Evolutionary conservation across 2,329 filamentous ascomycete species (phyloP).

Genomic region (Cylindrodendrum hubeiense): DNA sequence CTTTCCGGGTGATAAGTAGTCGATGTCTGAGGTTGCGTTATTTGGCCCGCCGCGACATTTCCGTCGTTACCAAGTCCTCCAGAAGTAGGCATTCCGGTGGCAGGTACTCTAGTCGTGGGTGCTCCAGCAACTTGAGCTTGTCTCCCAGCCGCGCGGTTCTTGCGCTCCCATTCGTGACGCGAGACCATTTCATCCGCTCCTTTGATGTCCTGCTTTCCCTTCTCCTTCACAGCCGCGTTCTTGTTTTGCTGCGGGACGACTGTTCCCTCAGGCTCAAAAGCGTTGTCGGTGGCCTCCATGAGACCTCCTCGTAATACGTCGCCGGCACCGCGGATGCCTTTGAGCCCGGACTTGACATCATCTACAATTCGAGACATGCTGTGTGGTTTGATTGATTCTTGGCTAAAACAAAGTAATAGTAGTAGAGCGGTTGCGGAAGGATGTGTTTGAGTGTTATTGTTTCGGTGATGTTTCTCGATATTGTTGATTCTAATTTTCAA

Average conservation of each 20-base stretch:
- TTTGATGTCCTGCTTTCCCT: slow-evolving; percentile 36
- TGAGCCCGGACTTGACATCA: slow-evolving; percentile 40
- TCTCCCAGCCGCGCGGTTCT: slow-evolving; percentile 9
- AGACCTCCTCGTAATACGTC: slow-evolving; percentile 36
- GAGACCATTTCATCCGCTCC: slow-evolving; percentile 35
- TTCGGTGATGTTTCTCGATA: too few relatives aligned
- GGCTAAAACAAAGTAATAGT: too few relatives aligned
- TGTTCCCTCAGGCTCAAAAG: slow-evolving; percentile 32
- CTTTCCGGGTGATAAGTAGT: too few relatives aligned
- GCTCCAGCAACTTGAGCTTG: too few relatives aligned
- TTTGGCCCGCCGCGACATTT: too few relatives aligned
- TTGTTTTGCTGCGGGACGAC: slow-evolving; percentile 1
- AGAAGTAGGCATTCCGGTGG: too few relatives aligned
- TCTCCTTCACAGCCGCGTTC: slow-evolving; percentile 28
- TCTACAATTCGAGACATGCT: neutral
- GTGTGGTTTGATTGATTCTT: neutral
- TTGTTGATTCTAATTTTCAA: too few relatives aligned
- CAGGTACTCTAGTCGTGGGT: too few relatives aligned
- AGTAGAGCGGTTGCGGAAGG: too few relatives aligned
- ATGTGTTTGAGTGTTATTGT: too few relatives aligned
- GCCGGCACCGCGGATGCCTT: slow-evolving; percentile 39
- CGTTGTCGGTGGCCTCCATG: slow-evolving; percentile 37
- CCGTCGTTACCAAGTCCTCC: too few relatives aligned
- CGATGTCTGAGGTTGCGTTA: too few relatives aligned
- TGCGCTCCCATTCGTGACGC: slow-evolving; percentile 33